Conservation (phyloP, 2,329 filamentous ascomycete species). For the Alternaria tenuissima region DNA sequence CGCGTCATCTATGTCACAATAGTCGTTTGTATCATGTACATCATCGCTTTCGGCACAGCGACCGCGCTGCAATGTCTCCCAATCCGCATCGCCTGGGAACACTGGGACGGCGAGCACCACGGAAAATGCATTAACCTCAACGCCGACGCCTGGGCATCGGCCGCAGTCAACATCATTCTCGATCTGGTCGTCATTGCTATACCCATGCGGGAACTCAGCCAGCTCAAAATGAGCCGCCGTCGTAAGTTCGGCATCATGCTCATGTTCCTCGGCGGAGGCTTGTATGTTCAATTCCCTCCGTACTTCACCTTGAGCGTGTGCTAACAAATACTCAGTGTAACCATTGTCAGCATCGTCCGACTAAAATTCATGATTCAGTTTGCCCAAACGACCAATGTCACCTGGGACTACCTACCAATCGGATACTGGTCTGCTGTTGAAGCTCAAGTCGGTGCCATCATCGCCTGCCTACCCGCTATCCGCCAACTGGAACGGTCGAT, state of each 20-base stretch:
- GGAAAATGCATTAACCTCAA: slow-evolving; percentile 38
- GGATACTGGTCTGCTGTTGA: slow-evolving; percentile 42
- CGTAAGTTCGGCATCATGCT: slow-evolving; percentile 47
- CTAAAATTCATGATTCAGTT: slow-evolving; percentile 55
- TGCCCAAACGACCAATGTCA: slow-evolving; percentile 52
- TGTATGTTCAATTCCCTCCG: slow-evolving; percentile 42
- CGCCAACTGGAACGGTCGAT: slow-evolving; percentile 17
- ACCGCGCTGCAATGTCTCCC: slow-evolving; percentile 33
- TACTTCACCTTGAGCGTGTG: not conserved
- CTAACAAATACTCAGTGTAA: slow-evolving; percentile 45
- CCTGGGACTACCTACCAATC: slow-evolving; percentile 44
- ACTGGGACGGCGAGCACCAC: slow-evolving; percentile 38
- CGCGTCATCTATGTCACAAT: slow-evolving; percentile 25
- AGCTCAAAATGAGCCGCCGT: slow-evolving; percentile 38
- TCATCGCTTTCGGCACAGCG: slow-evolving; percentile 28
- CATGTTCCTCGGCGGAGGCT: slow-evolving; percentile 50
- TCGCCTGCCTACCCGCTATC: slow-evolving; percentile 34
- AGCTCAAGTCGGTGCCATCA: slow-evolving; percentile 37
- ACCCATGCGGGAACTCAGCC: slow-evolving; percentile 42
- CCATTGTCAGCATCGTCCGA: slow-evolving; percentile 55
- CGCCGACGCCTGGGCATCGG: slow-evolving; percentile 38
- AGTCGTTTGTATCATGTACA: slow-evolving; percentile 25
- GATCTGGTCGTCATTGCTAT: slow-evolving; percentile 42
- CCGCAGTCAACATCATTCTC: slow-evolving; percentile 43
- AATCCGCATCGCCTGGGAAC: slow-evolving; percentile 32